Percentiles rank a stretch among this genome's conserved stretches.
Conservation (phyloP, 805 yeast species). For the Candida odintsovae region DNA sequence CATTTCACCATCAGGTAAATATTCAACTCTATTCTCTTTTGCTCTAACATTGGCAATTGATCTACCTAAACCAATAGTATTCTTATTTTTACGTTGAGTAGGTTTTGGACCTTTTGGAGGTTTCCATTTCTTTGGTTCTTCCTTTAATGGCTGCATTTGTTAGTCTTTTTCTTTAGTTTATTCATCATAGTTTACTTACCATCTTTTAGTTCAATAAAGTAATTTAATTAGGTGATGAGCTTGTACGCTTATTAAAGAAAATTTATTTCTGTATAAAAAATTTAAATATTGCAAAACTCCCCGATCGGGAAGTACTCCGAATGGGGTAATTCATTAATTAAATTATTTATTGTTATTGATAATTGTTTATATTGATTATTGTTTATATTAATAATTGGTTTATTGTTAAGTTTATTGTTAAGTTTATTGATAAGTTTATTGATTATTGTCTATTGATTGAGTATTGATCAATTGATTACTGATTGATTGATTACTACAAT, state of each 20-base stretch:
- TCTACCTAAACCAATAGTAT: conserved; percentile 80
- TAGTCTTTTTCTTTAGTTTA: not conserved
- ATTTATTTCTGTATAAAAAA: no score
- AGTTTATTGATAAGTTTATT: no score
- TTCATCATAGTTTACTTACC: conserved; percentile 3
- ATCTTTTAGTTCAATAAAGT: not conserved
- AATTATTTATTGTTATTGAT: no score
- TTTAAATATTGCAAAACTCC: not conserved
- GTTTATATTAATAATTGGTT: no score
- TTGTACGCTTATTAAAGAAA: not conserved
- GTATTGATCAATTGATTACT: no score
- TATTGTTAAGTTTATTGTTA: no score
- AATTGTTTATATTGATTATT: no score
- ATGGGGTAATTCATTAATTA: no score
- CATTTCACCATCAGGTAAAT: conserved; percentile 80
- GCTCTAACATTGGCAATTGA: conserved; percentile 70
- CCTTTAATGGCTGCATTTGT: conserved; percentile 31
- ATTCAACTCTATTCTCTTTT: conserved; percentile 62
- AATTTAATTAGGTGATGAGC: not conserved
- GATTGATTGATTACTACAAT: no score
- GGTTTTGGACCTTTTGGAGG: conserved; percentile 93
- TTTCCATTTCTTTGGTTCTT: conserved; percentile 68
- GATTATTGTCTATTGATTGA: no score
- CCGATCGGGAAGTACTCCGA: not conserved
- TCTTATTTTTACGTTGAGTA: conserved; percentile 75